A percentile compares a stretch with the other conserved stretches of the same genome.
Evolutionary conservation across 2,329 filamentous ascomycete genomes (phyloP).

Genomic region (Niveomyces coronatus): DNA sequence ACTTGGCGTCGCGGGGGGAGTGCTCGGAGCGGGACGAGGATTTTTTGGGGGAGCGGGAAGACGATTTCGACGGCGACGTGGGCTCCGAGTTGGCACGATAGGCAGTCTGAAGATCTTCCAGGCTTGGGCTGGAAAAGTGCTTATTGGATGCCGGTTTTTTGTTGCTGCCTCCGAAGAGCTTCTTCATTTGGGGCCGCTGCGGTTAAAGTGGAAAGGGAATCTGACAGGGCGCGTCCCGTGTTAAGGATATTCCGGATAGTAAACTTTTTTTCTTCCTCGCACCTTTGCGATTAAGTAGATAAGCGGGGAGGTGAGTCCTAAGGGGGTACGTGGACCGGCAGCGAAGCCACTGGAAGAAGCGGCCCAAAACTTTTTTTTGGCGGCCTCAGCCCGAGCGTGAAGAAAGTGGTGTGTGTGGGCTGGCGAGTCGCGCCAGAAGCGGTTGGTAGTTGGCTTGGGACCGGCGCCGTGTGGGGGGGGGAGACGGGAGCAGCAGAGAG

Average conservation of each 20-base stretch:
- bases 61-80: slow-evolving; percentile 25
- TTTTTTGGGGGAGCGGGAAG: slow-evolving; percentile 28
- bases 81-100: slow-evolving; percentile 28
- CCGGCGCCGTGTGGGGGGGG: background rate
- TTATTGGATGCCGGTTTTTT: slow-evolving; percentile 30
- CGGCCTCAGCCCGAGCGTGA: background rate
- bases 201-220: slow-evolving; percentile 10
- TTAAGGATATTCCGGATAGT: slow-evolving; percentile 9
- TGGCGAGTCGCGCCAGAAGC: slow-evolving; percentile 1
- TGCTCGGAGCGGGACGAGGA: slow-evolving; percentile 19
- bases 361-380: slow-evolving; percentile 6
- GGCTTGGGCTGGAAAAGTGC: slow-evolving; percentile 22
- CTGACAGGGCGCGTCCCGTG: slow-evolving; percentile 9
- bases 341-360: slow-evolving; percentile 4
- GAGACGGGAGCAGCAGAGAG: background rate
- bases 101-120: slow-evolving; percentile 28
- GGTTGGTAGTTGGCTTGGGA: background rate
- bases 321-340: background rate
- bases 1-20: slow-evolving; percentile 18
- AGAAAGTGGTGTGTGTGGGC: slow-evolving; percentile 4
- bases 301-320: slow-evolving; percentile 1
- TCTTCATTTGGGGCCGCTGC: slow-evolving; percentile 36
- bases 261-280: slow-evolving; percentile 6
- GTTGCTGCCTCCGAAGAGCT: slow-evolving; percentile 37
- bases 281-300: too few relatives aligned